Evolutionary conservation across 2,329 filamentous ascomycete genomes (phyloP), one percentile per base, ranked within the genome.

Genomic region (Colletotrichum gigasporum): DNA sequence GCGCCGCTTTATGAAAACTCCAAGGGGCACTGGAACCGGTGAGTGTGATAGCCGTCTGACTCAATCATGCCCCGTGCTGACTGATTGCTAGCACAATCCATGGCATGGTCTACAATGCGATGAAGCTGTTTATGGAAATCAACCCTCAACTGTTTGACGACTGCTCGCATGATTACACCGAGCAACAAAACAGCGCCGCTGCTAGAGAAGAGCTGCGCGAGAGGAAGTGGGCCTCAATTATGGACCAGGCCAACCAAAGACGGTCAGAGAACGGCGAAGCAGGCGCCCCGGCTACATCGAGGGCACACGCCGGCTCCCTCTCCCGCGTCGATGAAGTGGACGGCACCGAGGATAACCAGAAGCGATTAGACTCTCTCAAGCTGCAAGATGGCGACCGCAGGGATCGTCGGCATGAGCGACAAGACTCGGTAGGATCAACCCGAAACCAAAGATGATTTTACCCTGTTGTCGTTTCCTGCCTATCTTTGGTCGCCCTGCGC

Each of bases 61-160:
- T 11, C 14, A 12, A 47, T n/a, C 11, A 3, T 11, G 11, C 14
- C 12, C 11, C 37, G 63, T 51, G 57, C 79, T 83, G 72, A 83
- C 67, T 22, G 12, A 9, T 51, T 7, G 2, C 69, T n/a, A 98
- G 96, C 73, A 99, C 96, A 7, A 99, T 99, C 70, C 96, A 99
- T 75, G 96, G 96, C 76, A 98, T 99, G 95, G 96, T 99, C 10
- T 98, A 98, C 78, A 99, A 98, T 73, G 96, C 96, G 61, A 98
- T 99, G 96, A 99, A 99, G 78, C 87, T 99, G 35, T 99, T 99
- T 79, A 99, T 99, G 96, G 96, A 99, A 78, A 97, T 99, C 73
- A 98, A 98, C 77, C 96, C 96, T 9, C 94, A 97, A 77, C 87
- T 99, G 20, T 99, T 99, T 72, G 96, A 99, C 71, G 96, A 99